These are phyloP conservation scores for Pseudoperonospora humuli DNA, from an alignment of 352 stramenopile genomes.

Conservation along the genomic window DNA sequence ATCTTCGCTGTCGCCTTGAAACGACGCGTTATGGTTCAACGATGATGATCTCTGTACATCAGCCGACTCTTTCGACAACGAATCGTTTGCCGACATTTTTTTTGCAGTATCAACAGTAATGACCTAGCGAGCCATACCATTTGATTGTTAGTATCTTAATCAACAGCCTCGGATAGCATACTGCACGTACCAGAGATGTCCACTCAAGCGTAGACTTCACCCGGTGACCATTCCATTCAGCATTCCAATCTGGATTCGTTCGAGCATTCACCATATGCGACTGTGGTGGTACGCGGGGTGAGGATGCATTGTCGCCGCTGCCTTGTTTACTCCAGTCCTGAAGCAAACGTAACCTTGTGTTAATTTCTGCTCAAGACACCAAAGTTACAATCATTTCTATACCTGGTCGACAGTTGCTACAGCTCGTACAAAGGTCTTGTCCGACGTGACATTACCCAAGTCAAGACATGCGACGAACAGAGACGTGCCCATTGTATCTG, in stretches of 20 bases:
- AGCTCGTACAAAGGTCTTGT: conserved; percentile 53
- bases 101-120: conserved; percentile 24
- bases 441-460: conserved; percentile 30
- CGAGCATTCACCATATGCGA: conserved; percentile 79
- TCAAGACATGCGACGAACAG: conserved; percentile 63
- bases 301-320: conserved; percentile 36
- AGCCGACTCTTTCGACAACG: neutral
- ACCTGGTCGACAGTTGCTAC: conserved; percentile 71
- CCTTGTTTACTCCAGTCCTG: conserved; percentile 62
- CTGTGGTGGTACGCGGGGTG: conserved; percentile 60
- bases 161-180: neutral
- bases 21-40: conserved; percentile 2
- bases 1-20: conserved; percentile 11
- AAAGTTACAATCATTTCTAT: neutral
- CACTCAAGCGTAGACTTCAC: conserved; percentile 53
- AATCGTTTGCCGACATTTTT: neutral
- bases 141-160: conserved; percentile 2
- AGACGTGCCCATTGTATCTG: conserved; percentile 53
- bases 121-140: conserved; percentile 16
- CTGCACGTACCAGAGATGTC: conserved; percentile 46
- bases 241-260: conserved; percentile 56
- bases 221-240: conserved; percentile 58
- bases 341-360: neutral
- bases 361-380: neutral
- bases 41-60: conserved; percentile 3